Evolutionary conservation across 176 grass and related monocot genomes (phyloP).

Genomic region (Pontederia paniculata): DNA sequence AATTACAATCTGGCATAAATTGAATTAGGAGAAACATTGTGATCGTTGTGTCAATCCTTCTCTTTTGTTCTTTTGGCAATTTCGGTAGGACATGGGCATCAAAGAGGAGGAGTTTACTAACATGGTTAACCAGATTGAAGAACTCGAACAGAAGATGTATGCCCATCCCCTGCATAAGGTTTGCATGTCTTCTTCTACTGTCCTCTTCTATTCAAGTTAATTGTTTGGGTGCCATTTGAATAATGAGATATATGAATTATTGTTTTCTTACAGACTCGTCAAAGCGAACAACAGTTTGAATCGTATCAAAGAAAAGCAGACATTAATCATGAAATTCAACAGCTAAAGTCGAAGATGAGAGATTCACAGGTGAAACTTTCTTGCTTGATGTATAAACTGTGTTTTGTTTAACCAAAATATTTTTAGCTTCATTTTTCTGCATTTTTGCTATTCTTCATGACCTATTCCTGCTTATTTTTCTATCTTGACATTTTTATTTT

Average conservation of each 20-base stretch:
- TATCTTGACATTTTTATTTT: too few relatives aligned
- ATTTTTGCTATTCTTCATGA: slow-evolving; percentile 9
- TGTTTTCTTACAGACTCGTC: slow-evolving; percentile 40
- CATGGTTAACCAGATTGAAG: slow-evolving; percentile 78
- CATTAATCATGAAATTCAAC: slow-evolving; percentile 84
- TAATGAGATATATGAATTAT: slow-evolving; percentile 9
- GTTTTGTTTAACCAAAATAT: too few relatives aligned
- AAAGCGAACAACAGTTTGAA: slow-evolving; percentile 87
- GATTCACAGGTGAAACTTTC: slow-evolving; percentile 64
- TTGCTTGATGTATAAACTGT: background rate
- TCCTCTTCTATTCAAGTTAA: slow-evolving; percentile 4
- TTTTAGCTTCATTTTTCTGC: too few relatives aligned
- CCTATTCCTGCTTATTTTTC: slow-evolving; percentile 15
- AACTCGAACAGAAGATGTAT: slow-evolving; percentile 66
- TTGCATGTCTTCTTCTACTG: background rate
- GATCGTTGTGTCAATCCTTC: slow-evolving; percentile 1
- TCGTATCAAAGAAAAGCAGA: slow-evolving; percentile 95
- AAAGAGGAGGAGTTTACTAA: slow-evolving; percentile 72
- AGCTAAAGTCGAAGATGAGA: slow-evolving; percentile 72
- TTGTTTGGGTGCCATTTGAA: slow-evolving; percentile 11
- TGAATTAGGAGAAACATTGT: background rate
- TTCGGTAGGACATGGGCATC: slow-evolving; percentile 82
- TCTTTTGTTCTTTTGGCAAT: slow-evolving; percentile 20
- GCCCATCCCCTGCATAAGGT: slow-evolving; percentile 86
- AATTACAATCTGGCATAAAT: too few relatives aligned